Evolutionary conservation across 192 early-diverging fungal species (phyloP).

Genomic region (Borealophlyctis nickersoniae): DNA sequence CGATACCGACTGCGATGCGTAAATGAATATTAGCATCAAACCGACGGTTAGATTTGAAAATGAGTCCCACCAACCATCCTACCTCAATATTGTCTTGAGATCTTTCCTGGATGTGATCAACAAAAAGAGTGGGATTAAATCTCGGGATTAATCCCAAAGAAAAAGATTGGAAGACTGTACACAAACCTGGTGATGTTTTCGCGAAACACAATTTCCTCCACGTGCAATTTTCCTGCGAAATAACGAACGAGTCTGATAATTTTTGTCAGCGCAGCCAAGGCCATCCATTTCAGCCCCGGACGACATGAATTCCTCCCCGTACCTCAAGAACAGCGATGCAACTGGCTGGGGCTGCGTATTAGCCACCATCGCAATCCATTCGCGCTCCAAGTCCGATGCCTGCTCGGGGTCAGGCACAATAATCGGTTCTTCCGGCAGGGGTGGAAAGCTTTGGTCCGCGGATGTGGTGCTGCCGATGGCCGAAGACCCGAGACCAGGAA

Average conservation of each 20-base stretch:
- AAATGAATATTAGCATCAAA: neutral
- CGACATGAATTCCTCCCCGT: neutral
- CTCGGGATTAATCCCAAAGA: neutral
- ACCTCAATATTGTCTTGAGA: slow-evolving; percentile 33
- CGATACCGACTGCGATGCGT: slow-evolving; percentile 28
- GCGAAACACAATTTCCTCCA: slow-evolving; percentile 75
- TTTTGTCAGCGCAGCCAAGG: neutral
- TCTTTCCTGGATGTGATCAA: slow-evolving; percentile 27
- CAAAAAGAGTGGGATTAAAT: neutral
- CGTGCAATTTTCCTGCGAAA: slow-evolving; percentile 71
- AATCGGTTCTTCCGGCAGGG: slow-evolving; percentile 4
- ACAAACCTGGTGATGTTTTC: slow-evolving; percentile 52
- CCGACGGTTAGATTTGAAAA: neutral
- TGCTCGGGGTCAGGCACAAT: slow-evolving; percentile 46
- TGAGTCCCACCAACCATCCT: neutral
- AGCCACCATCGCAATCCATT: slow-evolving; percentile 50
- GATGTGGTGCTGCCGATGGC: neutral
- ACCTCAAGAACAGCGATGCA: slow-evolving; percentile 56
- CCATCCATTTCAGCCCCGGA: neutral
- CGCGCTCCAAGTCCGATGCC: slow-evolving; percentile 45
- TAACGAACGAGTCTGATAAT: slow-evolving; percentile 64
- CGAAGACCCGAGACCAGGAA: neutral
- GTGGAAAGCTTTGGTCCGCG: neutral
- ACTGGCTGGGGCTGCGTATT: slow-evolving; percentile 54
- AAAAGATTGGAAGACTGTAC: neutral